Conservation (phyloP, 2,329 filamentous ascomycete genomes). For the Ceratocystis cacaofunesta region DNA sequence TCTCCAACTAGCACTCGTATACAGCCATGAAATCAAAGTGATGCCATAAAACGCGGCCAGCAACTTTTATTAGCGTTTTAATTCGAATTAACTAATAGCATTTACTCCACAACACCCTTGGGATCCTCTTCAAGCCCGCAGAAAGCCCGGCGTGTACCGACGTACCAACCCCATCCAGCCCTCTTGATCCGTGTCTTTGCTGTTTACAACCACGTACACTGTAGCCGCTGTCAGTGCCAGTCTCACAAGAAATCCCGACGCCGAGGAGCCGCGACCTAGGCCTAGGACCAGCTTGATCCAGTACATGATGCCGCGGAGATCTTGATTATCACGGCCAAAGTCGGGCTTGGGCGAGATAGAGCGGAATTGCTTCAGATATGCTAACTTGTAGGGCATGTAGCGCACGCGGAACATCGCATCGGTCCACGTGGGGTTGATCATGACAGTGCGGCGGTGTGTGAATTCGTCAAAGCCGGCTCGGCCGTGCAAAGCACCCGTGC, state of each 20-base stretch:
- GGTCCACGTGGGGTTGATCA: conserved; percentile 50
- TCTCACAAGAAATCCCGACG: conserved; percentile 36
- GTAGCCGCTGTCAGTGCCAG: conserved; percentile 27
- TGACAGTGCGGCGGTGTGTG: conserved; percentile 43
- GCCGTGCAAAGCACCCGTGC: conserved; percentile 63
- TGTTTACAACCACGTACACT: conserved; percentile 2
- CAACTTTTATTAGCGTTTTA: too few relatives aligned
- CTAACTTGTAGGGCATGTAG: conserved; percentile 43
- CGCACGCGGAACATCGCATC: conserved; percentile 52
- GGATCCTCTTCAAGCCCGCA: not conserved
- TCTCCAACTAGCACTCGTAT: too few relatives aligned
- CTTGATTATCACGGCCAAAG: conserved; percentile 46
- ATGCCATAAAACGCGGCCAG: too few relatives aligned
- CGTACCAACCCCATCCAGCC: not conserved
- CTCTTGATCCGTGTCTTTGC: not conserved
- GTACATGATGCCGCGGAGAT: conserved; percentile 37
- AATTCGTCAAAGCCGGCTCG: conserved; percentile 57
- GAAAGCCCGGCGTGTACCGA: not conserved
- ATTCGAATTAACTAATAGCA: not conserved
- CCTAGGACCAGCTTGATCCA: conserved; percentile 38
- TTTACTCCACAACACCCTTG: not conserved
- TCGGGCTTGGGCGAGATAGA: conserved; percentile 34
- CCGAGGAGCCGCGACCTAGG: conserved; percentile 35
- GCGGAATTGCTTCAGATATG: conserved; percentile 29
- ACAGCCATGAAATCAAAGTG: too few relatives aligned